A percentile compares a stretch with the other conserved stretches of the same genome.
Conservation (phyloP, 345 rosid species). For the Ailanthus altissimus region DNA sequence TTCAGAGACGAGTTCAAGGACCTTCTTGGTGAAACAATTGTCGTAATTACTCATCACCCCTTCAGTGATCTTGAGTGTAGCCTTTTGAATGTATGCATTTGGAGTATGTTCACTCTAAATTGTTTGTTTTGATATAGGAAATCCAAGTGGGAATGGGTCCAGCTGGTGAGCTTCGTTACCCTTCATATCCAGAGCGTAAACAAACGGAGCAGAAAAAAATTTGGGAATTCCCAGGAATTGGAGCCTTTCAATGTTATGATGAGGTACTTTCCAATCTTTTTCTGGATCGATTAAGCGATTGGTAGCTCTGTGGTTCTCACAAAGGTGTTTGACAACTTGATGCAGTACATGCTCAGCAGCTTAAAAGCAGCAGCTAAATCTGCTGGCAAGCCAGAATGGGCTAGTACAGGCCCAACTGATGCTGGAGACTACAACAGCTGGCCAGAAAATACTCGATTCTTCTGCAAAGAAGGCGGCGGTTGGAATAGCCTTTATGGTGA, state of each 20-base stretch:
- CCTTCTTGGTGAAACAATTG: conserved; percentile 86
- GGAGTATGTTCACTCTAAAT: conserved; percentile 5
- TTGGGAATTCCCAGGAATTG: conserved; percentile 97
- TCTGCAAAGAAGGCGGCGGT: conserved; percentile 83
- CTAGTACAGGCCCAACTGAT: conserved; percentile 90
- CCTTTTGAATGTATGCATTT: not conserved
- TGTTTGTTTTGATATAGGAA: conserved; percentile 52
- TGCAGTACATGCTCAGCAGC: conserved; percentile 81
- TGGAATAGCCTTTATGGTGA: conserved; percentile 82
- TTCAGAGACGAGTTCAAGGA: conserved; percentile 79
- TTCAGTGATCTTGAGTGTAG: not conserved
- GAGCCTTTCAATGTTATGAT: conserved; percentile 97
- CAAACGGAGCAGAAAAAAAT: conserved; percentile 69
- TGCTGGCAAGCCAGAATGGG: conserved; percentile 93
- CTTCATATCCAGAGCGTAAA: conserved; percentile 94
- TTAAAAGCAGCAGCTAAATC: conserved; percentile 90
- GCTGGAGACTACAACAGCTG: conserved; percentile 93
- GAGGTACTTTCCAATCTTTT: conserved; percentile 44
- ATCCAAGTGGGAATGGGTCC: conserved; percentile 99
- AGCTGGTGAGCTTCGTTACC: conserved; percentile 94
- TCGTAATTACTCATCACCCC: conserved; percentile 47
- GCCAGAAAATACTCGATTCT: conserved; percentile 93
- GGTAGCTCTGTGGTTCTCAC: not conserved
- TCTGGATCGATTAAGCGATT: not conserved
- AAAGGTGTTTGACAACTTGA: conserved; percentile 4